Evolutionary conservation across 345 rosid genomes (phyloP).

Genomic region (Populus davidiana): DNA sequence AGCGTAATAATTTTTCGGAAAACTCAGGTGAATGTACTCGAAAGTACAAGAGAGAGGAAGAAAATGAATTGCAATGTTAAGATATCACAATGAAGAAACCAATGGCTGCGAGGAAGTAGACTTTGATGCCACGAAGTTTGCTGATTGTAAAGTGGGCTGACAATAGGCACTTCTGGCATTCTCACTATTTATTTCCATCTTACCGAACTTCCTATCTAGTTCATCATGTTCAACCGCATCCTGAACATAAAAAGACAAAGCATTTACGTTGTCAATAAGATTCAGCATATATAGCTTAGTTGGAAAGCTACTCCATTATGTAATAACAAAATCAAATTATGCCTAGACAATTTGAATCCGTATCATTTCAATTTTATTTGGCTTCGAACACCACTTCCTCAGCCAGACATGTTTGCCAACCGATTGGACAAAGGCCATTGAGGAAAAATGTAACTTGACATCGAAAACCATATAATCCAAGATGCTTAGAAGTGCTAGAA

Average conservation of each 20-base stretch:
- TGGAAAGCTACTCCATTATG: too few species aligned
- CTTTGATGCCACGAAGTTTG: constrained; percentile 27
- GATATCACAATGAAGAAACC: constrained; percentile 24
- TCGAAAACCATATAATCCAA: too few species aligned
- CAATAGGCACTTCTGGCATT: constrained; percentile 54
- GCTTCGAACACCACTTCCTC: too few species aligned
- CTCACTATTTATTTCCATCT: constrained; percentile 41
- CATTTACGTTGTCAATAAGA: too few species aligned
- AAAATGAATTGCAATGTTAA: not conserved
- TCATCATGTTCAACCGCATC: constrained; percentile 73
- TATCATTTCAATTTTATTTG: too few species aligned
- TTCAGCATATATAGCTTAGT: too few species aligned
- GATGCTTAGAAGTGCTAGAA: too few species aligned
- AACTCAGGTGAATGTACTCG: not conserved
- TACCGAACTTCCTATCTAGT: constrained; percentile 46
- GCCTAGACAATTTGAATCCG: too few species aligned
- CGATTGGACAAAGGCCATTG: too few species aligned
- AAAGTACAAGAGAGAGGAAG: not conserved
- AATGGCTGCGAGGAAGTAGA: constrained; percentile 49
- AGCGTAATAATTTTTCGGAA: not conserved
- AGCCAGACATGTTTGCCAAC: too few species aligned
- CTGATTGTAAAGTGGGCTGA: constrained; percentile 48
- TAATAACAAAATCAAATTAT: too few species aligned
- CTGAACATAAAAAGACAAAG: constrained; percentile 32
- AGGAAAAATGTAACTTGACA: too few species aligned